Evolutionary conservation across 2,329 filamentous ascomycete genomes (phyloP), one percentile per base, ranked within the genome.

Genomic region (Colletotrichum sp.): DNA sequence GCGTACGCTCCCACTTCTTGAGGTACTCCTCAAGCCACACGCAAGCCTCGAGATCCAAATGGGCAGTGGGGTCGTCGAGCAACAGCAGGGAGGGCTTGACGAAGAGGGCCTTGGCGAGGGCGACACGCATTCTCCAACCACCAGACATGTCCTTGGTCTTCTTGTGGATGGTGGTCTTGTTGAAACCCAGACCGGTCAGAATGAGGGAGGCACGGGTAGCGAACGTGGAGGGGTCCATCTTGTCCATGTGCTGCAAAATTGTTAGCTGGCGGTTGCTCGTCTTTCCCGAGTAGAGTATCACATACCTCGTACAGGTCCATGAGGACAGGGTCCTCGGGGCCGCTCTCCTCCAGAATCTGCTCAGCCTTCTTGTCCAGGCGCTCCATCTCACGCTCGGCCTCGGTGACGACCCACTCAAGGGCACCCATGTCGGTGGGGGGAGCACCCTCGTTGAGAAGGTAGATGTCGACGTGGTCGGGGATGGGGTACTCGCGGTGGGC

Each of bases 61-160:
- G 97, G 83, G 97, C 97, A 79, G 97, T 99, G 59, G 97, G 97
- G 89, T 99, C 97, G 85, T 99, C 97, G 82, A 99, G 96, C 80
- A 99, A 92, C 67, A 99, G 93, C 74, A 99, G 91, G 21, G 96
- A 97, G 44, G 98, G 97, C 92, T 98, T 98, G 88, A 99, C 96
- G 90, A 99, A 99, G 69, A 99, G 94, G 74, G 97, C 97, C 91
- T 99, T 98, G 85, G 92, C 97, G 77, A 99, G 93, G 74, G 97
- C 97, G 76, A 99, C 97, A 92, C 98, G 95, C 97, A 99, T 99
- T 90, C 96, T 94, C 97, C 97, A 99, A 82, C 97, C 97, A 95
- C 97, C 97, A 80, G 97, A 99, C 98, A 99, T 99, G 86, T 99
- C 98, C 92, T 99, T 99, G 82, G 98, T 99, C 93, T 98, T 98